Evolutionary conservation across 306 rosid genomes (phyloP).

Genomic region (Acacia acuminata): DNA sequence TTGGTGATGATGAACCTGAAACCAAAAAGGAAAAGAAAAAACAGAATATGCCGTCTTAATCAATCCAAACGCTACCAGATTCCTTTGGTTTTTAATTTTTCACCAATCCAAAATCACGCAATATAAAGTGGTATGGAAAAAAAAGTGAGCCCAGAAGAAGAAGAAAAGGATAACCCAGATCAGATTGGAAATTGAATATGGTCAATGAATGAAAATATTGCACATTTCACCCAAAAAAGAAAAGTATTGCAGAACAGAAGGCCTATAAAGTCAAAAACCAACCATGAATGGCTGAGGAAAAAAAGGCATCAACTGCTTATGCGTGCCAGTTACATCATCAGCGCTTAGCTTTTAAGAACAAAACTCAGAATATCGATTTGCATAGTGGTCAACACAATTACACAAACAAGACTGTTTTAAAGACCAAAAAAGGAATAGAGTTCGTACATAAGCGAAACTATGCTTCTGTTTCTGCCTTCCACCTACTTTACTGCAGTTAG

Average conservation of each 20-base stretch:
- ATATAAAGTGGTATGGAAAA: neutral
- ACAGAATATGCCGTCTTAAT: neutral
- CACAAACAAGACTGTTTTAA: constrained; percentile 1
- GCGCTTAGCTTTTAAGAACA: constrained; percentile 6
- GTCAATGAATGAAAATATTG: neutral
- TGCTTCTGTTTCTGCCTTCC: neutral
- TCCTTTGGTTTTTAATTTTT: neutral
- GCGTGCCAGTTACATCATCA: constrained; percentile 26
- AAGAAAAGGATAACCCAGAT: neutral
- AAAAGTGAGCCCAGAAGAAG: constrained; percentile 11
- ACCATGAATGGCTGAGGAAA: constrained; percentile 12
- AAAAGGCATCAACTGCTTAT: constrained; percentile 13
- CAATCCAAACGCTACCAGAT: neutral
- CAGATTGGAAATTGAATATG: constrained; percentile 21
- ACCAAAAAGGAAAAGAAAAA: neutral
- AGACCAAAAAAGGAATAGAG: neutral
- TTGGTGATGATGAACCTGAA: neutral
- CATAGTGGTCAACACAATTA: constrained; percentile 6
- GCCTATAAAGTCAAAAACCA: constrained; percentile 11
- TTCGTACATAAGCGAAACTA: neutral
- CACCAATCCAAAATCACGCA: neutral
- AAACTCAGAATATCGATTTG: neutral
- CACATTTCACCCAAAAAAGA: neutral
- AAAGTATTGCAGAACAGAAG: neutral
- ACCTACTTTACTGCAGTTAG: neutral